Conservation (phyloP, 371 early-diverging fungal species). For the Capillidium heterosporum region DNA sequence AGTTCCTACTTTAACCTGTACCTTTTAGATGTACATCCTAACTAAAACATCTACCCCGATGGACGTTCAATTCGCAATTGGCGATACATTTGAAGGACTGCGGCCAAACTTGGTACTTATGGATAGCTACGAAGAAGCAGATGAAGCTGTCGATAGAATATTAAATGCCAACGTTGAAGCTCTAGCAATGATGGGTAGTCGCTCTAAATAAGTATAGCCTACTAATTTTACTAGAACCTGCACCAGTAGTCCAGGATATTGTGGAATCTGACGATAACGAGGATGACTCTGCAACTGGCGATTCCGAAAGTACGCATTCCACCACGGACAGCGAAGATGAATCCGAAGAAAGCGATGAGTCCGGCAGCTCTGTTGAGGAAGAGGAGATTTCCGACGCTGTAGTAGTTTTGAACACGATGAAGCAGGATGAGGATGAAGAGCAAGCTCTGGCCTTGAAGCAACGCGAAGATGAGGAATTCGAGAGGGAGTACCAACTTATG, state of each 20-base stretch:
- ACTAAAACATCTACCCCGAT: slow-evolving; percentile 66
- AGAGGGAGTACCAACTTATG: slow-evolving; percentile 55
- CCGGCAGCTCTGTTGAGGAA: slow-evolving; percentile 1
- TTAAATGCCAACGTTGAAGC: too few relatives aligned
- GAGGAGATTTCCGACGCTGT: slow-evolving; percentile 2
- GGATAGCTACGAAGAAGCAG: slow-evolving; percentile 61
- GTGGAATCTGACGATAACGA: background rate
- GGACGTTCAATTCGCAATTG: slow-evolving; percentile 75
- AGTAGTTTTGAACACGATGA: background rate
- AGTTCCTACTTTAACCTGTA: slow-evolving; percentile 6
- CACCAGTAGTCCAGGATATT: background rate
- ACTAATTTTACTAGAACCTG: background rate
- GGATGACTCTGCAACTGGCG: background rate
- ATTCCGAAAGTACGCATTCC: background rate
- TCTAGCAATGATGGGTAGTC: too few relatives aligned
- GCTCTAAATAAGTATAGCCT: too few relatives aligned
- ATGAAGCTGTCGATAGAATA: slow-evolving; percentile 17
- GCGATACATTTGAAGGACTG: slow-evolving; percentile 58
- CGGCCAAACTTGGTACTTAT: slow-evolving; percentile 40
- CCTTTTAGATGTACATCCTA: slow-evolving; percentile 54
- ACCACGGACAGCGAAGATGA: slow-evolving; percentile 16
- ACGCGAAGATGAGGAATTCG: slow-evolving; percentile 45
- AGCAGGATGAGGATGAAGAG: too few relatives aligned
- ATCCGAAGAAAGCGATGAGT: slow-evolving; percentile 12
- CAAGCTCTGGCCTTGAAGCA: slow-evolving; percentile 25